Conservation (phyloP, 2,329 filamentous ascomycete species). For the Bisporella sp. region DNA sequence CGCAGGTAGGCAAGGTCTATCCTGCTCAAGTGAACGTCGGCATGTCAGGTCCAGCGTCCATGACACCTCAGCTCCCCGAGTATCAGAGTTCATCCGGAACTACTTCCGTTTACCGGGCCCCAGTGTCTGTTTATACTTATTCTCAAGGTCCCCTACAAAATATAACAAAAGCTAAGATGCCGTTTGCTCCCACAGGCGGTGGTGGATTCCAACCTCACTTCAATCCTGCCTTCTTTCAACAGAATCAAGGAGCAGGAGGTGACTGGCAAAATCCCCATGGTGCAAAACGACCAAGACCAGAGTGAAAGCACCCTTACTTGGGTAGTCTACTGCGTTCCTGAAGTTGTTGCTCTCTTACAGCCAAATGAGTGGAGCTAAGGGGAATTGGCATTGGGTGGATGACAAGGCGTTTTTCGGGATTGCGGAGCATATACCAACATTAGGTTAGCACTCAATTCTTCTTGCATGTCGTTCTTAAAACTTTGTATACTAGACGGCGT, state of each 20-base stretch:
- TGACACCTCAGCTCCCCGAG: neutral
- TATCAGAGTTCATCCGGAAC: neutral
- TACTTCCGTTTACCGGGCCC: neutral
- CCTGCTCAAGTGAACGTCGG: neutral
- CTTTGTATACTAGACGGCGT: too few species aligned
- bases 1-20: neutral
- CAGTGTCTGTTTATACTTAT: neutral
- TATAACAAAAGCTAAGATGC: slow-evolving; percentile 11
- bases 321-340: too few species aligned
- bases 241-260: slow-evolving; percentile 36
- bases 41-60: neutral
- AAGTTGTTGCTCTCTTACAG: too few species aligned
- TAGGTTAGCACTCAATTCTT: too few species aligned
- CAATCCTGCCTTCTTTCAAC: slow-evolving; percentile 65
- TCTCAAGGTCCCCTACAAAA: slow-evolving; percentile 7
- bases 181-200: slow-evolving; percentile 23
- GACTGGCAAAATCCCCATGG: slow-evolving; percentile 77
- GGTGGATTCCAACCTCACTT: slow-evolving; percentile 66
- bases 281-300: slow-evolving; percentile 70
- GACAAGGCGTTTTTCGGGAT: too few species aligned
- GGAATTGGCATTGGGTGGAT: too few species aligned
- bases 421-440: too few species aligned
- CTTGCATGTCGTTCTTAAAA: too few species aligned
- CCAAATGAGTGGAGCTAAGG: too few species aligned
- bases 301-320: slow-evolving; percentile 28